These are phyloP conservation scores for Cadophora gregata DNA, from an alignment of 2,329 filamentous ascomycete genomes.

Conservation along the genomic window DNA sequence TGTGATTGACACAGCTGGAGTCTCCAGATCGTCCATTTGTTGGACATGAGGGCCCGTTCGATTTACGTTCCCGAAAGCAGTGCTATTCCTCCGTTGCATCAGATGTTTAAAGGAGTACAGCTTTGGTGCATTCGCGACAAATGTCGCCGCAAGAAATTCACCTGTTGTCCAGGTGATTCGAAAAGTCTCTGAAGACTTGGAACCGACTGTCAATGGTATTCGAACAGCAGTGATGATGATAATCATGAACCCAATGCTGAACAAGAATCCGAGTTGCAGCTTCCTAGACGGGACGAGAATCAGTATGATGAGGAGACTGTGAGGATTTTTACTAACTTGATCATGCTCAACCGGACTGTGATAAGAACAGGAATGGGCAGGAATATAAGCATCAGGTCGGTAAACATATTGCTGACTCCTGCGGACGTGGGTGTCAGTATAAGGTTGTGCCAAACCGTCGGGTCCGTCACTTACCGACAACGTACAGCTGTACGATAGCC, in stretches of 20 bases:
- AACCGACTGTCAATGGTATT: conserved; percentile 25
- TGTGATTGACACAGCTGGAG: conserved; percentile 11
- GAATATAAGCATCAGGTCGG: conserved; percentile 35
- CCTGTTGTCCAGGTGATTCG: conserved; percentile 30
- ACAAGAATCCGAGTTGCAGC: conserved; percentile 23
- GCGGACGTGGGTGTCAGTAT: conserved; percentile 17
- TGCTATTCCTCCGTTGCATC: conserved; percentile 12
- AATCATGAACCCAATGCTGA: conserved; percentile 24
- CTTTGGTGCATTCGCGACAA: conserved; percentile 28
- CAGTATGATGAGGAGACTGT: background rate
- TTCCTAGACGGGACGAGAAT: conserved; percentile 2
- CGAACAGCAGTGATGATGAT: conserved; percentile 31
- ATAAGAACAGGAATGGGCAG: conserved; percentile 31
- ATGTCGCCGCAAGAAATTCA: conserved; percentile 28
- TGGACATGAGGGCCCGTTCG: conserved; percentile 6
- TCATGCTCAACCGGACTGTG: conserved; percentile 18
- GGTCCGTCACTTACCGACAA: conserved; percentile 21
- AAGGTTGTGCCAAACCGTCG: conserved; percentile 7
- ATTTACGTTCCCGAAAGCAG: conserved; percentile 8
- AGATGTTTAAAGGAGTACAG: conserved; percentile 18
- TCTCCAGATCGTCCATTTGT: conserved; percentile 16
- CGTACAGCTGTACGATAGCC: conserved; percentile 10
- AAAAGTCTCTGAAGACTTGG: conserved; percentile 20
- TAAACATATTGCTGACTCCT: conserved; percentile 32
- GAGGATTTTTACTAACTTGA: background rate